Evolutionary conservation across 2,329 filamentous ascomycete species (phyloP).

Genomic region (Cryphonectria japonica): DNA sequence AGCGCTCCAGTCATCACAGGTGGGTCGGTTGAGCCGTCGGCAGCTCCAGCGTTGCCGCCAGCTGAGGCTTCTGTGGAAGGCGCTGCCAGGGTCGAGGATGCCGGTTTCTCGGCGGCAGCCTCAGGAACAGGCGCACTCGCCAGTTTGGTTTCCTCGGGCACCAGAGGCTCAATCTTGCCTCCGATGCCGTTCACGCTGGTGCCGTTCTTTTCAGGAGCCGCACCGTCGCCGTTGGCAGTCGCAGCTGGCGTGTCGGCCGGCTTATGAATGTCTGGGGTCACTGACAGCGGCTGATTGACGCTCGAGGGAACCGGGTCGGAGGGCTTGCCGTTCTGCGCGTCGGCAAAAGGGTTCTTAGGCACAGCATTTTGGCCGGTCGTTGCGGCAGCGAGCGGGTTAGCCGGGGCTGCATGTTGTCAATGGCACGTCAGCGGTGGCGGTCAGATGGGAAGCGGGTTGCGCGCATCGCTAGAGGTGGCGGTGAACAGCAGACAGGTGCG

Average conservation of each 20-base stretch:
- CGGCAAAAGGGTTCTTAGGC: constrained; percentile 20
- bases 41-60: background rate
- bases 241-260: constrained; percentile 15
- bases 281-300: constrained; percentile 15
- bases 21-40: constrained; percentile 13
- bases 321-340: constrained; percentile 13
- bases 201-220: constrained; percentile 11
- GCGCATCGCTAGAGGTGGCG: constrained; percentile 14
- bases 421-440: constrained; percentile 20
- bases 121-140: constrained; percentile 15
- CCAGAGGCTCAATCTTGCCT: constrained; percentile 19
- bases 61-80: background rate
- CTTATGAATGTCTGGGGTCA: constrained; percentile 23
- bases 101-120: constrained; percentile 13
- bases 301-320: constrained; percentile 14
- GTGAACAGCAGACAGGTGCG: constrained; percentile 9
- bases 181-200: constrained; percentile 20
- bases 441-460: background rate
- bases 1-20: constrained; percentile 26
- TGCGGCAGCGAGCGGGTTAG: constrained; percentile 8
- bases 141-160: constrained; percentile 22
- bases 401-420: constrained; percentile 19
- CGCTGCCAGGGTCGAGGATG: constrained; percentile 10
- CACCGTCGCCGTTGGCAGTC: constrained; percentile 16
- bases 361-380: constrained; percentile 23